Evolutionary conservation across 2,329 filamentous ascomycete species (phyloP).

Genomic region (Xylariaceae sp.): DNA sequence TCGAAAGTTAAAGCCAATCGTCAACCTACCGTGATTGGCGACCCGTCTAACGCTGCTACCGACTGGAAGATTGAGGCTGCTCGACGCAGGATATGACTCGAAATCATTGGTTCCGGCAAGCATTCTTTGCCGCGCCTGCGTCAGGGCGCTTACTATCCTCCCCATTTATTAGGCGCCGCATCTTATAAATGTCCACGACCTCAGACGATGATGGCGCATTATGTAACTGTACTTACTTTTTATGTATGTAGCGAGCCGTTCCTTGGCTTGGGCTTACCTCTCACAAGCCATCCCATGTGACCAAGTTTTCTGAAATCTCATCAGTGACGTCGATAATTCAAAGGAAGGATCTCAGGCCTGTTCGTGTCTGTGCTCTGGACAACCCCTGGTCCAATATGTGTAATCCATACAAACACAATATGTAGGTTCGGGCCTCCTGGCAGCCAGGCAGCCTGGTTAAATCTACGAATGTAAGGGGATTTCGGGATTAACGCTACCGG

Average conservation of each 20-base stretch:
- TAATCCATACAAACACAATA: too few species aligned
- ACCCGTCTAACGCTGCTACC: too few species aligned
- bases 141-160: conserved; percentile 24
- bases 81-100: not conserved
- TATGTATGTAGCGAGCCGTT: not conserved
- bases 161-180: conserved; percentile 4
- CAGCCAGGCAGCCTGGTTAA: too few species aligned
- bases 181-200: not conserved
- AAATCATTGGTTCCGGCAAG: conserved; percentile 15
- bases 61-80: not conserved
- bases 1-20: not conserved
- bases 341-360: not conserved
- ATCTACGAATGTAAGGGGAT: not conserved
- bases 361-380: not conserved
- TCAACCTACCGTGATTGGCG: too few species aligned
- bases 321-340: not conserved
- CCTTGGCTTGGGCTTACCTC: not conserved
- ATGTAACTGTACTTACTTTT: not conserved
- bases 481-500: conserved; percentile 9
- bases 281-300: not conserved
- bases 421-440: too few species aligned
- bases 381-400: too few species aligned
- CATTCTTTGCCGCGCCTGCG: conserved; percentile 6
- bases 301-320: not conserved
- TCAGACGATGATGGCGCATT: not conserved